Evolutionary conservation across 345 rosid species (phyloP).

Genomic region (Euclidium syriacum): DNA sequence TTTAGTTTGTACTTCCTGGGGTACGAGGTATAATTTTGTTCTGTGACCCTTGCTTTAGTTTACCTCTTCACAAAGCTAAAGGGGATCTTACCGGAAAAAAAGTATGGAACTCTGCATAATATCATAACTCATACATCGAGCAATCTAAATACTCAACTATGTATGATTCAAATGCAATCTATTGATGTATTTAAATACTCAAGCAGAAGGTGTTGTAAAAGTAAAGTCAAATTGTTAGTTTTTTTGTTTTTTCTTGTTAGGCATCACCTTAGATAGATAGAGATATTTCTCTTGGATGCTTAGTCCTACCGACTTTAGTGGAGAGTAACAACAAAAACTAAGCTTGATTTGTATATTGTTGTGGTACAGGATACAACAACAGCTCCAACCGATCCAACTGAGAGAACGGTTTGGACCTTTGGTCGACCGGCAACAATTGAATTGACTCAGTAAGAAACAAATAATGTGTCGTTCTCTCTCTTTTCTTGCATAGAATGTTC

Average conservation of each 20-base stretch:
- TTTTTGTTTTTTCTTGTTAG: not conserved
- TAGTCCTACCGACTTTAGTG: not conserved
- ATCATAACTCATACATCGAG: not conserved
- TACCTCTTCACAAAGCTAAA: not conserved
- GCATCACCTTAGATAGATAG: not conserved
- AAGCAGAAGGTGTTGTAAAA: not conserved
- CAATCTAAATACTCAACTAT: too few species aligned
- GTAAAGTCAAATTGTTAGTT: not conserved
- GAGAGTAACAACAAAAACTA: not conserved
- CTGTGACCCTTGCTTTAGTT: not conserved
- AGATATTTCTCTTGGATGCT: not conserved
- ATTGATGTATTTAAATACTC: not conserved
- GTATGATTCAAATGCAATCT: too few species aligned
- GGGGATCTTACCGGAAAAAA: not conserved
- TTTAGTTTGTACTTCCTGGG: conserved; percentile 87
- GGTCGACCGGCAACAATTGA: conserved; percentile 77
- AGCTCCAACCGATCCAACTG: conserved; percentile 68
- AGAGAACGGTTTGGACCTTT: conserved; percentile 86
- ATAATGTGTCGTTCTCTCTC: not conserved
- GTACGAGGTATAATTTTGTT: conserved; percentile 62
- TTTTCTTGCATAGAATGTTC: not conserved
- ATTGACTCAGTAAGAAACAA: conserved; percentile 66
- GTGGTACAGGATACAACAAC: conserved; percentile 54
- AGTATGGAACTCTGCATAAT: not conserved
- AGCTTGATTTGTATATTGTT: conserved; percentile 4